A percentile compares a stretch with the other conserved stretches of the same genome.
Evolutionary conservation across 345 rosid genomes (phyloP).

Genomic region (Salix caprea): DNA sequence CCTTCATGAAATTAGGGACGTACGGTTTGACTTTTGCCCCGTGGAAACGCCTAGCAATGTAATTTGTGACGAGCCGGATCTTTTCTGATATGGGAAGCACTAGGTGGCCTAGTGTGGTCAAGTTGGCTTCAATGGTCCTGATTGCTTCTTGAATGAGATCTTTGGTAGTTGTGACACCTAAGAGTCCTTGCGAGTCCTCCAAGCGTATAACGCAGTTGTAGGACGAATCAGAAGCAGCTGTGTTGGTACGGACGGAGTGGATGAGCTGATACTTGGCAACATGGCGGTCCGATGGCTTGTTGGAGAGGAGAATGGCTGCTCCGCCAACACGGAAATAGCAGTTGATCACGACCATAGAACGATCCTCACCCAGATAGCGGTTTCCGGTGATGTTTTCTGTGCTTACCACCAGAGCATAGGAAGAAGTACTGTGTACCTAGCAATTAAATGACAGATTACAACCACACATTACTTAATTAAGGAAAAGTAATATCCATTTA

Average conservation of each 20-base stretch:
- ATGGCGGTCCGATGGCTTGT: slow-evolving; percentile 9
- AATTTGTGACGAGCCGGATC: slow-evolving; percentile 50
- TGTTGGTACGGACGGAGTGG: slow-evolving; percentile 3
- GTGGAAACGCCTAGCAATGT: slow-evolving; percentile 61
- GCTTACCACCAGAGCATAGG: slow-evolving; percentile 59
- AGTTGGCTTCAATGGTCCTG: slow-evolving; percentile 5
- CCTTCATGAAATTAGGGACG: slow-evolving; percentile 13
- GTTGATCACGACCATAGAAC: slow-evolving; percentile 55
- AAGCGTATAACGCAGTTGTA: background rate
- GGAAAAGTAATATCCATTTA: too few relatives aligned
- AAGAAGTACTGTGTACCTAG: slow-evolving; percentile 42
- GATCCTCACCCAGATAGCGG: slow-evolving; percentile 48
- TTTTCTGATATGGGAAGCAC: slow-evolving; percentile 25
- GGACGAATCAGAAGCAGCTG: slow-evolving; percentile 1
- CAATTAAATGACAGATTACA: too few relatives aligned
- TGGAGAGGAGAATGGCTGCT: slow-evolving; percentile 54
- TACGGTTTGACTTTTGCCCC: slow-evolving; percentile 51
- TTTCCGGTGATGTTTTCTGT: slow-evolving; percentile 48
- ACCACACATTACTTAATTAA: too few relatives aligned
- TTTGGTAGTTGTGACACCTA: background rate
- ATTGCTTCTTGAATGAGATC: slow-evolving; percentile 2
- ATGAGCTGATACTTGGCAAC: slow-evolving; percentile 1
- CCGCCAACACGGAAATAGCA: slow-evolving; percentile 57
- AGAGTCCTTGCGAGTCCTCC: slow-evolving; percentile 6
- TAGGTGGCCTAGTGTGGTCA: slow-evolving; percentile 5